These are phyloP conservation scores for Phytopythium aichiense DNA, from an alignment of 352 stramenopile species.

Conservation along the genomic window DNA sequence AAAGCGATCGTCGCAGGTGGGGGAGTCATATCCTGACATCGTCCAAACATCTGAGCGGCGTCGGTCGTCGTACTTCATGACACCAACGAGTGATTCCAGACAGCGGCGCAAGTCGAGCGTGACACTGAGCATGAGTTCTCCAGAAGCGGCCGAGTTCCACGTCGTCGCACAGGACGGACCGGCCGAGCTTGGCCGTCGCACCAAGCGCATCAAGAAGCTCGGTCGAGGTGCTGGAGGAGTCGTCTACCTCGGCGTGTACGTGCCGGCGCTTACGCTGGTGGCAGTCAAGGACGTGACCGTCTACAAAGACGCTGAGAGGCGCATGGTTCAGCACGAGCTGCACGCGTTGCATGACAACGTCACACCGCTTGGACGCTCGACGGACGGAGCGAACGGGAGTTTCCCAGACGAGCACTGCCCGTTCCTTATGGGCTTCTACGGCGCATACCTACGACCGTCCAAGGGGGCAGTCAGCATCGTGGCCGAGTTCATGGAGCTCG, in stretches of 20 bases:
- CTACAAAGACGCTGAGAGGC: slow-evolving; percentile 72
- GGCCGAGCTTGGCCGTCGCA: slow-evolving; percentile 50
- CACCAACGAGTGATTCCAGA: neutral
- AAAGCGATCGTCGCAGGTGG: neutral
- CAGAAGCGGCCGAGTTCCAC: slow-evolving; percentile 64
- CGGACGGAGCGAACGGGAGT: neutral
- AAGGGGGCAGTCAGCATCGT: slow-evolving; percentile 81
- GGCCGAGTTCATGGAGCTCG: slow-evolving; percentile 93
- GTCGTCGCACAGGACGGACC: slow-evolving; percentile 75
- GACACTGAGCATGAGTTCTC: slow-evolving; percentile 52
- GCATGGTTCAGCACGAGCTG: slow-evolving; percentile 86
- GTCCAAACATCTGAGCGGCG: neutral
- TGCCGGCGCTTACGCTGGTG: slow-evolving; percentile 80
- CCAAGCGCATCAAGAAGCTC: slow-evolving; percentile 64
- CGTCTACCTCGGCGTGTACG: slow-evolving; percentile 81
- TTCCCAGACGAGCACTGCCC: slow-evolving; percentile 28
- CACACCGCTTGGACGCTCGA: slow-evolving; percentile 35
- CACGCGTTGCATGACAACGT: slow-evolving; percentile 85
- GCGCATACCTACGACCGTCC: slow-evolving; percentile 75
- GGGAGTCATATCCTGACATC: slow-evolving; percentile 6
- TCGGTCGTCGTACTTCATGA: slow-evolving; percentile 2
- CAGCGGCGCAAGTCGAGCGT: slow-evolving; percentile 48
- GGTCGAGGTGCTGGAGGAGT: slow-evolving; percentile 81
- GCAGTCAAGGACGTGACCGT: slow-evolving; percentile 85
- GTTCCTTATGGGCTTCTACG: slow-evolving; percentile 88